A percentile compares a stretch with the other conserved stretches of the same genome.
phyloP scores from a whole-genome alignment of 345 rosid species.

The Trapa bicornis region DNA sequence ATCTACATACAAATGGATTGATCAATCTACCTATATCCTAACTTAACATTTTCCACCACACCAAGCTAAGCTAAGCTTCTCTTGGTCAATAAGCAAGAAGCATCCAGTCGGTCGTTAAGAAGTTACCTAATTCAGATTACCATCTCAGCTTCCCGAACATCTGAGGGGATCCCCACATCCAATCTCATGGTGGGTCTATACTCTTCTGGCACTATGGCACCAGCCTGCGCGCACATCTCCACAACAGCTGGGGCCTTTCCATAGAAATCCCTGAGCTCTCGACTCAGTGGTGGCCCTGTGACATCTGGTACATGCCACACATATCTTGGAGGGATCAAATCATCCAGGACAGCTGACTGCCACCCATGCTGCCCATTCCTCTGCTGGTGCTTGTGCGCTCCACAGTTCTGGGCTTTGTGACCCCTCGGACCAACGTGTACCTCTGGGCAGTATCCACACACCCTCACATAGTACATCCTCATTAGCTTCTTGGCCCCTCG shows the following conservation, averaged over 20 bases:
- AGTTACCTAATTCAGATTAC: constrained; percentile 38
- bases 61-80: not conserved
- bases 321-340: constrained; percentile 82
- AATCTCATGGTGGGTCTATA: constrained; percentile 89
- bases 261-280: constrained; percentile 61
- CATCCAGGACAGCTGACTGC: constrained; percentile 79
- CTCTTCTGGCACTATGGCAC: constrained; percentile 59
- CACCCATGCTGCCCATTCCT: constrained; percentile 94
- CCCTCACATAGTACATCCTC: constrained; percentile 76
- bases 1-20: not conserved
- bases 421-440: constrained; percentile 84
- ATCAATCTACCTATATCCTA: not conserved
- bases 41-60: not conserved
- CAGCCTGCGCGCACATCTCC: constrained; percentile 81
- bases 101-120: not conserved
- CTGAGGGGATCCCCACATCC: constrained; percentile 74
- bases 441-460: constrained; percentile 94
- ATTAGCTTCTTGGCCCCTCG: constrained; percentile 70
- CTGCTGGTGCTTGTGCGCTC: constrained; percentile 90
- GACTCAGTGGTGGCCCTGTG: constrained; percentile 47
- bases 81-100: not conserved
- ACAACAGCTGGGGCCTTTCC: constrained; percentile 93
- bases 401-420: constrained; percentile 92
- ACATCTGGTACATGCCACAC: constrained; percentile 92
- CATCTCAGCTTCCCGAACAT: constrained; percentile 83